These are phyloP conservation scores for Ananas comosus DNA, from an alignment of 176 grass and related monocot genomes.

Conservation along the genomic window DNA sequence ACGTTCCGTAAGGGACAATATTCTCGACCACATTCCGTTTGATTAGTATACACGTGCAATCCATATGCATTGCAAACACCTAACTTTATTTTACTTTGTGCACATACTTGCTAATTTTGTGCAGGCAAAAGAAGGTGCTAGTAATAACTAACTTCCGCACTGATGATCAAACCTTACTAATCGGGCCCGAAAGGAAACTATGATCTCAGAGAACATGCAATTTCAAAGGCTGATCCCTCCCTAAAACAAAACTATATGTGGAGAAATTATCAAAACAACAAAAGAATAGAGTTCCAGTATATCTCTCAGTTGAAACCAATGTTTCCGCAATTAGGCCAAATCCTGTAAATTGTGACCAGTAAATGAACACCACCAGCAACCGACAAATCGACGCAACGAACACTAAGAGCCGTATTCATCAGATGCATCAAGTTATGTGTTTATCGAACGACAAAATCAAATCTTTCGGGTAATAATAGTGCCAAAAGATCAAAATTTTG, in stretches of 20 bases:
- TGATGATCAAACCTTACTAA: no score
- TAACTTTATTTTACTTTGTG: background rate
- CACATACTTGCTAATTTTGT: background rate
- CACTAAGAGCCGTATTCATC: background rate
- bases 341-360: background rate
- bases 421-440: background rate
- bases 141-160: no score
- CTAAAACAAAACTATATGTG: background rate
- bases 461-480: background rate
- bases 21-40: background rate
- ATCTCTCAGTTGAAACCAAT: no score
- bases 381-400: background rate
- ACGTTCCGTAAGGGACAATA: background rate
- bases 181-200: no score
- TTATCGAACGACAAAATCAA: background rate
- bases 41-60: background rate
- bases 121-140: no score
- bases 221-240: conserved; percentile 13
- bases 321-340: no score
- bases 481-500: background rate
- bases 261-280: background rate
- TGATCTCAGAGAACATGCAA: no score
- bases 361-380: background rate
- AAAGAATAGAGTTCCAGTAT: no score
- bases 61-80: background rate